Evolutionary conservation across 441 rosid species (phyloP).

Genomic region (Gossypium trilobum): DNA sequence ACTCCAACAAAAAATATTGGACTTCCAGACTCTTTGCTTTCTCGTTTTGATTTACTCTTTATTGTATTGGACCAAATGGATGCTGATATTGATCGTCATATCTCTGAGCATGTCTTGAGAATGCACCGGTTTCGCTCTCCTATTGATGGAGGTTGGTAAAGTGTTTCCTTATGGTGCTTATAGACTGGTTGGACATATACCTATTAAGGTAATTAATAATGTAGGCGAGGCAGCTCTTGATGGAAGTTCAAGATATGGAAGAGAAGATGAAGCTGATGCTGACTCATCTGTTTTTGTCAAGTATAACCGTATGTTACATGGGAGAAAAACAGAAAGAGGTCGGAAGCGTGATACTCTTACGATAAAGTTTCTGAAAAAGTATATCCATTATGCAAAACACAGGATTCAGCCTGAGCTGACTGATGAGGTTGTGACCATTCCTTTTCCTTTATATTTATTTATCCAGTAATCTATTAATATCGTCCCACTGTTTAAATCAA

Average conservation of each 20-base stretch:
- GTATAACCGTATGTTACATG: constrained; percentile 82
- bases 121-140: constrained; percentile 81
- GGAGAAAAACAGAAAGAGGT: constrained; percentile 58
- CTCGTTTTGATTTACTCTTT: constrained; percentile 93
- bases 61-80: constrained; percentile 99
- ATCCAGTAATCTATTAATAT: not conserved
- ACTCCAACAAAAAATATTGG: constrained; percentile 99
- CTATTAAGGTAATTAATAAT: constrained; percentile 18
- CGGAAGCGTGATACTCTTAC: constrained; percentile 72
- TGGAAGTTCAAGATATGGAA: constrained; percentile 53
- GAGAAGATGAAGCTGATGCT: constrained; percentile 69
- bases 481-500: not conserved
- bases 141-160: constrained; percentile 56
- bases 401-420: constrained; percentile 87
- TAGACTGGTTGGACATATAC: not conserved
- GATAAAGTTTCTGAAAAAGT: constrained; percentile 82
- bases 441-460: not conserved
- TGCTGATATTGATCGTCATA: constrained; percentile 73
- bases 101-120: constrained; percentile 90
- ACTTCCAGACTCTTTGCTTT: constrained; percentile 95
- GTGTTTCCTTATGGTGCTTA: constrained; percentile 13
- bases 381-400: constrained; percentile 92
- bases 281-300: constrained; percentile 81
- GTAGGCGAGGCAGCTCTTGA: constrained; percentile 60
- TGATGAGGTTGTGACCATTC: constrained; percentile 52